phyloP scores from a whole-genome alignment of 176 grass and related monocot species.

The Thalia dealbata region DNA sequence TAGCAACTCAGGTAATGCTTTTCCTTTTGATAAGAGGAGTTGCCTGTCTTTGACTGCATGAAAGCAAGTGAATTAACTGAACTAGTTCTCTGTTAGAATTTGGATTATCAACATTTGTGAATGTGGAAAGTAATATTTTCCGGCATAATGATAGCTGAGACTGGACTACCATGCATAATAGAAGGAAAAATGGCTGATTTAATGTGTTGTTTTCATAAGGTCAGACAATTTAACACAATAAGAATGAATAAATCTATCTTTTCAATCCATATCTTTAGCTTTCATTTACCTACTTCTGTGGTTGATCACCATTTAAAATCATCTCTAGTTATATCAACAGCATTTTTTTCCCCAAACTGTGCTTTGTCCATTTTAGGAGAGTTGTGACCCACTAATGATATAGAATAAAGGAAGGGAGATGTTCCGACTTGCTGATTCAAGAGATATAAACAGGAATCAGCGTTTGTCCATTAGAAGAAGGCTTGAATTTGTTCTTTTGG shows the following conservation, averaged over 20 bases:
- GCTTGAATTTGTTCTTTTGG: background rate
- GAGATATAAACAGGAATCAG: background rate
- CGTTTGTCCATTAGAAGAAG: background rate
- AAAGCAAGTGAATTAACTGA: background rate
- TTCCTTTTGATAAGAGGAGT: background rate
- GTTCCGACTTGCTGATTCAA: background rate
- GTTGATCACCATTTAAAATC: too few relatives aligned
- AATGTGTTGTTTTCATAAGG: too few relatives aligned
- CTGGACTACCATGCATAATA: background rate
- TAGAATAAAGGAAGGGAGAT: background rate
- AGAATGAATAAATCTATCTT: background rate
- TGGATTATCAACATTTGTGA: background rate
- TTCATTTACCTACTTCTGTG: too few relatives aligned
- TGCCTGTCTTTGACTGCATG: background rate
- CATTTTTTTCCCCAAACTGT: too few relatives aligned
- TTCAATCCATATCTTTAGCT: too few relatives aligned
- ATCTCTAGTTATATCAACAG: too few relatives aligned
- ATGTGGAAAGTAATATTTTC: background rate
- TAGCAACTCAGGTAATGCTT: slow-evolving; percentile 68
- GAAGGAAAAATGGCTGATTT: background rate
- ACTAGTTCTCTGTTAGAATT: background rate
- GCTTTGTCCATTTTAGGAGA: too few relatives aligned
- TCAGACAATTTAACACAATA: background rate
- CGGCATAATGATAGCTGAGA: background rate
- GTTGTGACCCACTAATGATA: background rate